Evolutionary conservation across 768 basidiomycete genomes (phyloP).

Genomic region (Wakefieldia striispora): DNA sequence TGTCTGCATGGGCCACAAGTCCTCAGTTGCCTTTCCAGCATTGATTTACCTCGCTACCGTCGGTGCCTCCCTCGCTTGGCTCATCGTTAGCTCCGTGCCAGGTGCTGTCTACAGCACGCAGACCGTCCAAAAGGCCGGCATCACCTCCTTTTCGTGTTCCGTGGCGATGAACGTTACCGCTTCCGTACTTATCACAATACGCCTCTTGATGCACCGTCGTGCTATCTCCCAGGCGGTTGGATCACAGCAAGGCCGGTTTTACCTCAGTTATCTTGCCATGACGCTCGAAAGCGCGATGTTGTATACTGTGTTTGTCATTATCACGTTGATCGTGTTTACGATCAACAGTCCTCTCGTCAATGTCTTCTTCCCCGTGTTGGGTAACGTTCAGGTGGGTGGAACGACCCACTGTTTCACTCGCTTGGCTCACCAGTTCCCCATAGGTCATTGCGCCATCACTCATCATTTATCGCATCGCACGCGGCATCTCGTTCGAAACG

Average conservation of each 20-base stretch:
- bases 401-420: no score
- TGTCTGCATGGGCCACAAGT: slow-evolving; percentile 13
- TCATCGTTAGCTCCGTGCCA: slow-evolving; percentile 12
- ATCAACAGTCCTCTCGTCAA: slow-evolving; percentile 23
- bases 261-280: slow-evolving; percentile 25
- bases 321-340: slow-evolving; percentile 13
- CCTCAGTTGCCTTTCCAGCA: neutral
- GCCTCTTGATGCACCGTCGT: slow-evolving; percentile 20
- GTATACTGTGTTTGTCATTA: slow-evolving; percentile 13
- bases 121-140: slow-evolving; percentile 14
- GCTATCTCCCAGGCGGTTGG: slow-evolving; percentile 11
- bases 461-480: slow-evolving; percentile 22
- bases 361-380: slow-evolving; percentile 23
- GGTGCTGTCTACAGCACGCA: slow-evolving; percentile 17
- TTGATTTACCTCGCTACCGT: slow-evolving; percentile 18
- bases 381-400: slow-evolving; percentile 16
- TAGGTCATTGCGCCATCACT: slow-evolving; percentile 15
- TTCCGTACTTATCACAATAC: slow-evolving; percentile 11
- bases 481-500: slow-evolving; percentile 21
- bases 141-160: slow-evolving; percentile 15
- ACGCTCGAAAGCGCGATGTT: slow-evolving; percentile 23
- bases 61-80: slow-evolving; percentile 15
- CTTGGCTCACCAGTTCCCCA: neutral
- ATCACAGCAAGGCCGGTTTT: slow-evolving; percentile 13
- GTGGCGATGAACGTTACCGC: slow-evolving; percentile 14